Evolutionary conservation across 2,329 filamentous ascomycete species (phyloP), one percentile per base, ranked within the genome.

Genomic region (Mollisiaceae sp.): DNA sequence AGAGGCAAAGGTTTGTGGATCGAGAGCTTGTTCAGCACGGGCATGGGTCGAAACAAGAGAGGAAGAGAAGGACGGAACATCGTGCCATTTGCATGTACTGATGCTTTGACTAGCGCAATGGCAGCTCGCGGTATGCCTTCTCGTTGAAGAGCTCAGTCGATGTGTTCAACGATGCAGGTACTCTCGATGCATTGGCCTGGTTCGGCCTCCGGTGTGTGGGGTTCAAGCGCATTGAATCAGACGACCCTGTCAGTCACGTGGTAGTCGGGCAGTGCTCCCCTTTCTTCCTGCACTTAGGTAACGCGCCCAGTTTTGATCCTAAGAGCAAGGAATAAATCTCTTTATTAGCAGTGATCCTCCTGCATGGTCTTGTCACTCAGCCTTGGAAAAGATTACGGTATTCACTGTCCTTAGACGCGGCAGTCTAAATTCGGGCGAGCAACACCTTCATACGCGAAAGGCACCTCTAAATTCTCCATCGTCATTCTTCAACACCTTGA

Each of bases 61-160:
- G 80, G 77, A 2, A 80, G 76, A 1, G 83, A 81, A 27, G 79
- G 78, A 74, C 83, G 86, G 83, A 89, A 87, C 72, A 72, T 79
- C 58, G 54, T 70, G 50, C 50, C 50, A 54, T 27, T 24, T 54
- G 50, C 20, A 20, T 54, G 50, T 54, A 8, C 24, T 8, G 32
- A 18, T 14, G 11, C 50, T 35, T 14, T 32, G 50, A 35, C 22
- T 32, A 12, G 27, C 35, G 56, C 20, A 15, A 56, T 32, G 27
- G 20, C 12, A 11, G 9, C 9, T 43, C 11, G 55, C 18, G 43
- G 38, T 35, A 14, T 64, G 50, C 12, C 8, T 27, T 14, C 12
- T 27, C 11, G 12, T 57, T 22, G 32, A 36, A 14, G 32, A 36
- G 32, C 54, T 57, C 36, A 27, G 22, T 54, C 50, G 50, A 54